Percentiles rank a stretch among this genome's conserved stretches.
Evolutionary conservation across 768 basidiomycete genomes (phyloP).

Genomic region (Lentinula guzmanii): DNA sequence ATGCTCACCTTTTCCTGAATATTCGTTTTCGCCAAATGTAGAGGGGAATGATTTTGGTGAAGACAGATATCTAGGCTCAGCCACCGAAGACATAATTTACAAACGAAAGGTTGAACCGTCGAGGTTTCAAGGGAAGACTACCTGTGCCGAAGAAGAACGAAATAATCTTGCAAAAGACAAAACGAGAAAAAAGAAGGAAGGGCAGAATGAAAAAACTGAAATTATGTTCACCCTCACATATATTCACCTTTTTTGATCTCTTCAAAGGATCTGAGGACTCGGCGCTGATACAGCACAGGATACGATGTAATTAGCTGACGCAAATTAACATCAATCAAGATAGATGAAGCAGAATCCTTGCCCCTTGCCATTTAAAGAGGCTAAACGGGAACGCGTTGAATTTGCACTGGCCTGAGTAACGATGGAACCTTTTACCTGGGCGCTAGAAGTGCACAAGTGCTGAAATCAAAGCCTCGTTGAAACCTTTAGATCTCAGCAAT

Average conservation of each 20-base stretch:
- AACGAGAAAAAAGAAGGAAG: neutral
- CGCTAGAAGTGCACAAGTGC: no score
- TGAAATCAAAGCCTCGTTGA: no score
- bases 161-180: neutral
- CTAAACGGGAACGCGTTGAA: no score
- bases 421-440: no score
- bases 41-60: neutral
- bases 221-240: neutral
- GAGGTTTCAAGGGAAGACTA: neutral
- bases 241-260: no score
- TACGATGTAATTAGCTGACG: no score
- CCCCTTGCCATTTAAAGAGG: neutral
- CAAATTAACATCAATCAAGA: no score
- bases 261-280: no score
- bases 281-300: no score
- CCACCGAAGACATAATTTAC: neutral
- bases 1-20: neutral
- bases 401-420: no score
- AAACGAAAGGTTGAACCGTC: neutral
- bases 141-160: neutral
- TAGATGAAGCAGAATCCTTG: neutral
- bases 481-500: no score
- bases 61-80: neutral
- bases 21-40: neutral
- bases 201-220: neutral